Evolutionary conservation across 352 stramenopile species (phyloP).

Genomic region (Globisporangium camurandrum): DNA sequence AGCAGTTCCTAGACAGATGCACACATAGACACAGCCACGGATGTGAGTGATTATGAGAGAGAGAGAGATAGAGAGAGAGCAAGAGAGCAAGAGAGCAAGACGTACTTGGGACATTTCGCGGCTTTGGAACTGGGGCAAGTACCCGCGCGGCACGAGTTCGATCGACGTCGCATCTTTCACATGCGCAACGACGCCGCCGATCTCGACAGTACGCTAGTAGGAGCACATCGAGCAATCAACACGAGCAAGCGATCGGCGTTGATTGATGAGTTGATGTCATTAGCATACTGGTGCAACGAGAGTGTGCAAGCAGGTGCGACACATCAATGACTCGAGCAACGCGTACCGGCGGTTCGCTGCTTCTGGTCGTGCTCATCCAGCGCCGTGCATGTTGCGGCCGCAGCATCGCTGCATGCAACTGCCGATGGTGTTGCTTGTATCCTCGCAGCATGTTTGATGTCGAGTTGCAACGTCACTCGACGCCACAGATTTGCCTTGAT

Average conservation of each 20-base stretch:
- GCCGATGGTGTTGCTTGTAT: background rate
- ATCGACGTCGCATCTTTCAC: conserved; percentile 19
- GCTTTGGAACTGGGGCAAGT: conserved; percentile 28
- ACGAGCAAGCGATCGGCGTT: background rate
- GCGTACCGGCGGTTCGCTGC: background rate
- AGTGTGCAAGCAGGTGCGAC: no score
- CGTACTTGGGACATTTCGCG: conserved; percentile 36
- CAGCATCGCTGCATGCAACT: conserved; percentile 1
- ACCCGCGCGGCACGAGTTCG: conserved; percentile 52
- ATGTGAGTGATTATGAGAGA: background rate
- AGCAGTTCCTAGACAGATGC: conserved; percentile 55
- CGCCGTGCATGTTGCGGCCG: background rate
- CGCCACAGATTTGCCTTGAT: no score
- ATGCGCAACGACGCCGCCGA: conserved; percentile 43
- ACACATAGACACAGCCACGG: background rate
- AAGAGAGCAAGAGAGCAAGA: background rate
- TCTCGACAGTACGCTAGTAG: conserved; percentile 32
- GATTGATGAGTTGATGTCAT: background rate
- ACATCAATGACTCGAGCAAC: background rate
- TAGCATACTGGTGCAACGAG: no score
- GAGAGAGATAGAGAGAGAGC: background rate
- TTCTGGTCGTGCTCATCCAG: background rate
- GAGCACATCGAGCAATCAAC: background rate
- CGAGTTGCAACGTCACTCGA: no score
- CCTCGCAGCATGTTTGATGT: conserved; percentile 1